These are phyloP conservation scores for Pythium coloratum DNA, from an alignment of 352 stramenopile genomes.

Conservation along the genomic window DNA sequence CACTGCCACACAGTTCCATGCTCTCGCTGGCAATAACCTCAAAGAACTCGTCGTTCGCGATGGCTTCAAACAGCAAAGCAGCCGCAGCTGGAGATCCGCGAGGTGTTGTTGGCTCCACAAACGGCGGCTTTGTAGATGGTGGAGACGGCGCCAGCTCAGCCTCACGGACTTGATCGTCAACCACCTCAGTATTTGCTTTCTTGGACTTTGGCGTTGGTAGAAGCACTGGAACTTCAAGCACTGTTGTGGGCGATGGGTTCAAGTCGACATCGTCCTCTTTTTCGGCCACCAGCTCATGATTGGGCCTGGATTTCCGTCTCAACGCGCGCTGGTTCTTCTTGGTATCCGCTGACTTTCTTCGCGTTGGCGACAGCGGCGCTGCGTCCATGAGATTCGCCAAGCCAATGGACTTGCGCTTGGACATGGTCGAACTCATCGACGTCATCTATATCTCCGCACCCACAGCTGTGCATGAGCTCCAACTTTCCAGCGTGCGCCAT, in stretches of 20 bases:
- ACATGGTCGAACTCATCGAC: slow-evolving; percentile 9
- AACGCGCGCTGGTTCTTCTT: neutral
- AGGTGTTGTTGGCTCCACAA: slow-evolving; percentile 17
- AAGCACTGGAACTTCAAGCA: neutral
- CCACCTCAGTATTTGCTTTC: neutral
- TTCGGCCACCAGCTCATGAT: neutral
- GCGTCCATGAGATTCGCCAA: slow-evolving; percentile 27
- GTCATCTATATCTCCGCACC: slow-evolving; percentile 9
- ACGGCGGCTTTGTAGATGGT: too few relatives aligned
- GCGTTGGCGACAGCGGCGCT: slow-evolving; percentile 7
- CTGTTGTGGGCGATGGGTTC: slow-evolving; percentile 8
- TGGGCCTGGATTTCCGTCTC: slow-evolving; percentile 3
- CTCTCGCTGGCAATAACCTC: slow-evolving; percentile 7
- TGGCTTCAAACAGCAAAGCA: slow-evolving; percentile 16
- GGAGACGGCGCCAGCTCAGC: neutral
- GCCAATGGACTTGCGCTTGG: slow-evolving; percentile 25
- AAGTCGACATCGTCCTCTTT: slow-evolving; percentile 2
- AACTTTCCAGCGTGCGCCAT: neutral
- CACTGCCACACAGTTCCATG: slow-evolving; percentile 24
- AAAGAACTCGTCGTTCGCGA: slow-evolving; percentile 15
- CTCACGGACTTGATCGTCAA: neutral
- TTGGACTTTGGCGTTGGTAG: neutral
- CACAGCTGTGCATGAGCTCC: slow-evolving; percentile 3
- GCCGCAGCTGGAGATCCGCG: slow-evolving; percentile 15
- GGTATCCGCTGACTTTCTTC: neutral